Conservation (phyloP, 495 filamentous ascomycete genomes). For the Neurospora sp. region DNA sequence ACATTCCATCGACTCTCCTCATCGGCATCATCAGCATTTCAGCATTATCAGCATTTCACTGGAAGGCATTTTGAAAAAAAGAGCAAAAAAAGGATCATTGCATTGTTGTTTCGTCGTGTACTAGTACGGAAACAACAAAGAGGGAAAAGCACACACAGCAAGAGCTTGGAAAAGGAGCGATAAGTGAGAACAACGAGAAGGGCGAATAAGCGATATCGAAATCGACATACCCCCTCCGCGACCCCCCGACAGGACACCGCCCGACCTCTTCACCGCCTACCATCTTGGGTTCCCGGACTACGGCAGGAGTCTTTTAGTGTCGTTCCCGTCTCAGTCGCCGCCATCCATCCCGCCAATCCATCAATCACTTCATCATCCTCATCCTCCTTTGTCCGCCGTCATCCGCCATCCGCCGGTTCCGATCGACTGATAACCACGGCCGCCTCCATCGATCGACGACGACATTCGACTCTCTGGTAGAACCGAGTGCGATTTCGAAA, state of each 20-base stretch:
- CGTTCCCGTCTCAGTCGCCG: background rate
- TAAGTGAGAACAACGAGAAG: background rate
- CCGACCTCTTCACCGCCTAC: background rate
- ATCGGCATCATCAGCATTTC: background rate
- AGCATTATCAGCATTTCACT: background rate
- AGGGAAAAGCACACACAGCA: background rate
- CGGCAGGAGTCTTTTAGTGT: background rate
- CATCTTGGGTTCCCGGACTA: background rate
- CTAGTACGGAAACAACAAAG: too few species aligned
- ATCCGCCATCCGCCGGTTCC: background rate
- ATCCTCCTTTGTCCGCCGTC: background rate
- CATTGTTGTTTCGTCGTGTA: background rate
- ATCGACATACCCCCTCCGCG: background rate
- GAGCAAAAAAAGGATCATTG: background rate
- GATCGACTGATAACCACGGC: background rate
- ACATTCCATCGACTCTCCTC: background rate
- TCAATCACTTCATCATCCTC: background rate
- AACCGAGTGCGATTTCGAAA: background rate
- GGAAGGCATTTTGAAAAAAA: background rate
- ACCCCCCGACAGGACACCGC: background rate
- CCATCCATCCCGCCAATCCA: background rate
- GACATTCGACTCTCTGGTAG: slow-evolving; percentile 1
- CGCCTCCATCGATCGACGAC: background rate
- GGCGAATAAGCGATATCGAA: background rate
- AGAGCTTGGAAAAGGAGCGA: background rate